Percentiles rank a stretch among this genome's conserved stretches.
These are phyloP conservation scores for Lasiodiplodia citricola DNA, from an alignment of 2,329 filamentous ascomycete species.

Conservation along the genomic window DNA sequence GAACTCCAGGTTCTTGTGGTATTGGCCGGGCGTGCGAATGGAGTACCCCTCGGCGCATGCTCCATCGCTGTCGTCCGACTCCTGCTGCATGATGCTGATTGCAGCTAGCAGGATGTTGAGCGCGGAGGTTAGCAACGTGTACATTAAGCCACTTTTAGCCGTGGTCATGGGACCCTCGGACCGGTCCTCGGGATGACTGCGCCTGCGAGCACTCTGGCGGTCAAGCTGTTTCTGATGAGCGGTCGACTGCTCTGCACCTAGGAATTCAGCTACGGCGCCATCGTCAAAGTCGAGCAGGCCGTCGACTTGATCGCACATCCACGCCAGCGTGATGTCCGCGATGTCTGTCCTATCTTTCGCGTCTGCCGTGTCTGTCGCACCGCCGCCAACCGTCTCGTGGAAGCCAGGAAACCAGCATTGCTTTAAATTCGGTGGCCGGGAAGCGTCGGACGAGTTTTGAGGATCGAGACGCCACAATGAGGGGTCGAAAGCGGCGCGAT, in stretches of 20 bases:
- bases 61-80: not conserved
- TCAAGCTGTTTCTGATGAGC: not conserved
- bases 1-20: constrained; percentile 16
- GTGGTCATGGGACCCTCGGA: not conserved
- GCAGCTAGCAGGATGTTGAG: not conserved
- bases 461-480: constrained; percentile 56
- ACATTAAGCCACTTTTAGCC: not conserved
- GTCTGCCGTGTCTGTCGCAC: constrained; percentile 36
- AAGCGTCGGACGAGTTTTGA: not conserved
- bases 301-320: constrained; percentile 43
- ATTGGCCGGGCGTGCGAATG: constrained; percentile 9
- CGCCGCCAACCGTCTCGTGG: constrained; percentile 59
- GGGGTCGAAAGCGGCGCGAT: constrained; percentile 56
- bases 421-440: constrained; percentile 38
- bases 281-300: constrained; percentile 19
- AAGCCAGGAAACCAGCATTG: constrained; percentile 63
- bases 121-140: not conserved
- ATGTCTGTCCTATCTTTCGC: constrained; percentile 30
- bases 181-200: not conserved
- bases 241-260: not conserved
- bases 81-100: not conserved
- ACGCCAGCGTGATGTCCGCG: constrained; percentile 47
- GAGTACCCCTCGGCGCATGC: not conserved
- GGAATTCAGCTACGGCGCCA: not conserved
- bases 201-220: not conserved